phyloP scores from a whole-genome alignment of 768 basidiomycete genomes.

The Auriscalpium orientale region DNA sequence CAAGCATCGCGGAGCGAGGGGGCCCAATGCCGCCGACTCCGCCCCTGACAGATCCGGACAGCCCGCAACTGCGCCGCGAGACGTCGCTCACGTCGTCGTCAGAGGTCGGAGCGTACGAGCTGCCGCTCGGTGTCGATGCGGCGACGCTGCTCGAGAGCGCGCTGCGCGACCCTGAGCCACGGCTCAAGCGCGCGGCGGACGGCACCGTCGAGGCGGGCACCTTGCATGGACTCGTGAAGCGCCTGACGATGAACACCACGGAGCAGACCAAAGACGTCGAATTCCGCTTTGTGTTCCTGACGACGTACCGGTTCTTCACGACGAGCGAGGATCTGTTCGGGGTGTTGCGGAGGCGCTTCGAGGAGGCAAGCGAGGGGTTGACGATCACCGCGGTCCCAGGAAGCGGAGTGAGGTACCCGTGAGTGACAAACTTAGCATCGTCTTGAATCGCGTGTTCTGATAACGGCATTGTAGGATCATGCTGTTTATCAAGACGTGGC shows the following conservation, averaged over 20 bases:
- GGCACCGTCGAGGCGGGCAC: slow-evolving; percentile 33
- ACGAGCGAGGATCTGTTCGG: slow-evolving; percentile 33
- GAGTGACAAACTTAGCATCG: background rate
- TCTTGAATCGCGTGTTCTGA: background rate
- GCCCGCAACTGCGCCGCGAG: background rate
- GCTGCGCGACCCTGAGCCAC: slow-evolving; percentile 1
- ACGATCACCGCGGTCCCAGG: background rate
- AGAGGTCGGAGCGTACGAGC: background rate
- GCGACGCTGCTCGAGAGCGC: slow-evolving; percentile 1
- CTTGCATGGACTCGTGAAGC: slow-evolving; percentile 35
- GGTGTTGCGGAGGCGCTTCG: slow-evolving; percentile 31
- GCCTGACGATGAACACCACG: slow-evolving; percentile 28
- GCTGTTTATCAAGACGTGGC: slow-evolving; percentile 7
- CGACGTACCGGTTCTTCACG: slow-evolving; percentile 35
- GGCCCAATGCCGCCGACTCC: background rate
- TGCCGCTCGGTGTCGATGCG: background rate
- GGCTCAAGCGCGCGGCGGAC: slow-evolving; percentile 6
- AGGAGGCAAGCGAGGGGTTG: slow-evolving; percentile 19
- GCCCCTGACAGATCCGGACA: background rate
- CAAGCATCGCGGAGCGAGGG: too few relatives aligned
- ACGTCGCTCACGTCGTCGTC: background rate
- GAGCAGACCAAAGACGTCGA: slow-evolving; percentile 24
- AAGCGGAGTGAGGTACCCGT: slow-evolving; percentile 4
- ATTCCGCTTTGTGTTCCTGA: slow-evolving; percentile 34
- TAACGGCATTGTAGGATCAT: background rate